Conservation (phyloP, 495 filamentous ascomycete genomes). For the Hypoxylon cercidicola region DNA sequence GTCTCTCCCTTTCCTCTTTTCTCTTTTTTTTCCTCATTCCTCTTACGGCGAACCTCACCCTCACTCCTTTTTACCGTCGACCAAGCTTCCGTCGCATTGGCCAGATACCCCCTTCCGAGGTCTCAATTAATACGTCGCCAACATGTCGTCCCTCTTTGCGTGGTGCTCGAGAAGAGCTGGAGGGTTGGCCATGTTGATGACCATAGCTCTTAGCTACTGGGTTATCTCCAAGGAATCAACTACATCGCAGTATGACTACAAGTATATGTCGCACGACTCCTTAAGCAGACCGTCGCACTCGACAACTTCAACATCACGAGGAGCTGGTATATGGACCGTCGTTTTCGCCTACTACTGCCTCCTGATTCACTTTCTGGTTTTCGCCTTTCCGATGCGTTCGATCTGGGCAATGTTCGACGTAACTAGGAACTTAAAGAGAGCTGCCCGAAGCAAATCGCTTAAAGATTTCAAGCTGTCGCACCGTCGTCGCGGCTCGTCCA, state of each 20-base stretch:
- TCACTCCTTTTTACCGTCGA: slow-evolving; percentile 24
- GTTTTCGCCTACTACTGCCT: slow-evolving; percentile 64
- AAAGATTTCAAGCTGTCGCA: slow-evolving; percentile 56
- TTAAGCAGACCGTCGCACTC: slow-evolving; percentile 52
- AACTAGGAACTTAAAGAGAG: slow-evolving; percentile 52
- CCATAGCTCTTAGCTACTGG: slow-evolving; percentile 57
- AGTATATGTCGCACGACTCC: slow-evolving; percentile 55
- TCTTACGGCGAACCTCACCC: slow-evolving; percentile 20
- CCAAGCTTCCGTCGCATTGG: slow-evolving; percentile 31
- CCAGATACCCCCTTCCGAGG: slow-evolving; percentile 18
- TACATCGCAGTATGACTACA: slow-evolving; percentile 56
- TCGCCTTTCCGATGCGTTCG: slow-evolving; percentile 63
- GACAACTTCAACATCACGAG: slow-evolving; percentile 33
- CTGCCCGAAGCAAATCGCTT: slow-evolving; percentile 50
- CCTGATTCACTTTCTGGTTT: slow-evolving; percentile 63
- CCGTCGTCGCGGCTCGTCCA: slow-evolving; percentile 60
- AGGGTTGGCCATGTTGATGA: slow-evolving; percentile 59
- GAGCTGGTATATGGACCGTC: slow-evolving; percentile 51
- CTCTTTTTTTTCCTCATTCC: slow-evolving; percentile 32
- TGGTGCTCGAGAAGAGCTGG: slow-evolving; percentile 61
- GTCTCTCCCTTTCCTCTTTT: slow-evolving; percentile 23
- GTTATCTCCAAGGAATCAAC: slow-evolving; percentile 57
- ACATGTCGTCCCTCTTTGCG: slow-evolving; percentile 61
- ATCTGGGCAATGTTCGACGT: slow-evolving; percentile 63
- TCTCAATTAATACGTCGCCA: slow-evolving; percentile 36